Conservation (phyloP, 768 basidiomycete species). For the Calocybe cyanea region DNA sequence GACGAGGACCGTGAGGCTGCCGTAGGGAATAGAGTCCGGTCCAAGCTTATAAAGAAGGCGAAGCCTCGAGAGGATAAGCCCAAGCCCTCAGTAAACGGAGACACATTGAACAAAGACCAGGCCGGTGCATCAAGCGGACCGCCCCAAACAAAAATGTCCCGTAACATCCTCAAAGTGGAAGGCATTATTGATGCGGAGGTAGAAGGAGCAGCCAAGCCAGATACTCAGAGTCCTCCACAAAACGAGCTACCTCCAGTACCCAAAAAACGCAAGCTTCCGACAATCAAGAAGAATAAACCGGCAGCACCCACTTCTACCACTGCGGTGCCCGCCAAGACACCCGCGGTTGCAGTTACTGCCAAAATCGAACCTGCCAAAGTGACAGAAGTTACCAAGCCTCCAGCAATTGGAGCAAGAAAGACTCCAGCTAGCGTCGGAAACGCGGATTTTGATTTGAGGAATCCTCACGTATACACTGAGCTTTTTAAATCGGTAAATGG, state of each 20-base stretch:
- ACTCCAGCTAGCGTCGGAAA: conserved; percentile 42
- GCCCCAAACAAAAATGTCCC: conserved; percentile 36
- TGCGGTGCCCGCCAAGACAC: conserved; percentile 21
- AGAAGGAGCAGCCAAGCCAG: conserved; percentile 20
- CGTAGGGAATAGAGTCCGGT: conserved; percentile 8
- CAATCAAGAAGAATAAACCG: conserved; percentile 65
- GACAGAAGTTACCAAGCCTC: conserved; percentile 24
- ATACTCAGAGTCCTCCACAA: conserved; percentile 23
- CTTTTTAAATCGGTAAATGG: conserved; percentile 52
- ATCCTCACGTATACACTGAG: conserved; percentile 58
- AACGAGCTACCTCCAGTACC: conserved; percentile 29
- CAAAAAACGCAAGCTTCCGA: conserved; percentile 50
- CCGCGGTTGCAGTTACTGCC: conserved; percentile 20
- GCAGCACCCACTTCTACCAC: conserved; percentile 22
- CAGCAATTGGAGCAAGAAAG: conserved; percentile 25
- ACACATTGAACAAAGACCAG: conserved; percentile 16
- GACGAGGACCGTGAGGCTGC: conserved; percentile 10
- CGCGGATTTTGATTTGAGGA: conserved; percentile 61
- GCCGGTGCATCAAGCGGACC: conserved; percentile 34
- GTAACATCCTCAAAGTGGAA: conserved; percentile 27
- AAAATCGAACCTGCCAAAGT: conserved; percentile 25
- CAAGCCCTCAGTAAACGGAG: conserved; percentile 6
- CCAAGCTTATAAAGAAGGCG: conserved; percentile 23
- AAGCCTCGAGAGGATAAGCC: conserved; percentile 17
- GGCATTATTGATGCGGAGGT: conserved; percentile 31